These are phyloP conservation scores for Leccinellum luteum DNA, from an alignment of 768 basidiomycete species.

Conservation along the genomic window DNA sequence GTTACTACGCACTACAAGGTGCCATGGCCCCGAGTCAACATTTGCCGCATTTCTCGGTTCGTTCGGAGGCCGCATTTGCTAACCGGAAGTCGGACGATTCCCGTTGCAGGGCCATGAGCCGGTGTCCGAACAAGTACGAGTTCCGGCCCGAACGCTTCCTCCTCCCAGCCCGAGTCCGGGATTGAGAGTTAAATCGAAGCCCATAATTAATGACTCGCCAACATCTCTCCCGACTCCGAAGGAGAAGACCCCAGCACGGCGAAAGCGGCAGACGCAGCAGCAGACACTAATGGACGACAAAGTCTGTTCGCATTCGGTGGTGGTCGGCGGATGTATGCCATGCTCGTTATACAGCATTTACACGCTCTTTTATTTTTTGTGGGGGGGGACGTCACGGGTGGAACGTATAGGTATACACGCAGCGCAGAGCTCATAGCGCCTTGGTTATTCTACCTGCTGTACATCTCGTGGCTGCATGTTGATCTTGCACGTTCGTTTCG, in stretches of 20 bases:
- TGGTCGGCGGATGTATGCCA: slow-evolving; percentile 1
- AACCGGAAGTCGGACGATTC: neutral
- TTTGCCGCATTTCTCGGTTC: neutral
- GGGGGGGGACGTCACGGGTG: too few species aligned
- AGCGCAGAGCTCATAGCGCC: too few species aligned
- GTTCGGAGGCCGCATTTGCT: too few species aligned
- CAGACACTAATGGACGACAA: neutral
- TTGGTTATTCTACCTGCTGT: too few species aligned
- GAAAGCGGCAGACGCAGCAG: neutral
- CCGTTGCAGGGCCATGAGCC: slow-evolving; percentile 1
- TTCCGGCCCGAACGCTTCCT: neutral
- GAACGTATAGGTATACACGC: too few species aligned
- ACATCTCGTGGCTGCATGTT: too few species aligned
- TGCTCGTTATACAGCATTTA: too few species aligned
- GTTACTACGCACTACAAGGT: neutral
- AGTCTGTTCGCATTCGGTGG: neutral
- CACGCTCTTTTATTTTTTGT: too few species aligned
- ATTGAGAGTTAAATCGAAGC: neutral
- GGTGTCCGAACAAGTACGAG: neutral
- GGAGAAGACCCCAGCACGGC: neutral
- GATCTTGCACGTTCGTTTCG: too few species aligned
- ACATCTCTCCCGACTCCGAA: too few species aligned
- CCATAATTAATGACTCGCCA: too few species aligned
- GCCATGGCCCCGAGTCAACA: neutral
- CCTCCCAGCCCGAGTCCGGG: neutral